phyloP scores from a whole-genome alignment of 805 yeast species.

The Starmerella khaoyaiensis region DNA sequence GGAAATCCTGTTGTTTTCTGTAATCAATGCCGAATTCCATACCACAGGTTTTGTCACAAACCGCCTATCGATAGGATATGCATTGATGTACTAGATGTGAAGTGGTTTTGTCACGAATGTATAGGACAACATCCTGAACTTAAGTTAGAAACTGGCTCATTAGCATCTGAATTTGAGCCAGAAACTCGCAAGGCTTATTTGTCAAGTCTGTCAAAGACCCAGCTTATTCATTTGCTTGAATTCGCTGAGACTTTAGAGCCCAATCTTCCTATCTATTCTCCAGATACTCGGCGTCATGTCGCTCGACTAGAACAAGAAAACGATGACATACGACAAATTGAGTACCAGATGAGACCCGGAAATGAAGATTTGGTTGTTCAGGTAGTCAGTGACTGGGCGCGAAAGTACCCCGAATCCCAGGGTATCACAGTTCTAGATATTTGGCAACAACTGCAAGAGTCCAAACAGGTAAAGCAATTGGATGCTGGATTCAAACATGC shows the following conservation, averaged over 20 bases:
- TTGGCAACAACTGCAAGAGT: conserved; percentile 20
- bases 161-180: conserved; percentile 27
- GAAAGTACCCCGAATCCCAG: conserved; percentile 19
- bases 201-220: conserved; percentile 29
- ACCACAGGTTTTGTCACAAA: conserved; percentile 32
- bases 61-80: conserved; percentile 31
- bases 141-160: conserved; percentile 30
- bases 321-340: conserved; percentile 17
- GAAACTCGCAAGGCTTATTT: conserved; percentile 31
- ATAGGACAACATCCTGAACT: conserved; percentile 27
- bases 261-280: conserved; percentile 30
- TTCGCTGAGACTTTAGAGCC: conserved; percentile 31
- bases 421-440: conserved; percentile 20
- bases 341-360: conserved; percentile 20
- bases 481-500: conserved; percentile 28
- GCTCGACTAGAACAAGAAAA: conserved; percentile 27
- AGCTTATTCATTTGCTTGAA: conserved; percentile 30
- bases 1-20: conserved; percentile 31
- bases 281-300: conserved; percentile 27
- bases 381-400: conserved; percentile 23
- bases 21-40: conserved; percentile 32
- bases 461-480: conserved; percentile 21
- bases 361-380: conserved; percentile 28
- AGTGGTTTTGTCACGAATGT: conserved; percentile 32
- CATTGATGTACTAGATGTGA: conserved; percentile 31